phyloP scores from a whole-genome alignment of 192 early-diverging fungal species.

The Coemansia sp. region DNA sequence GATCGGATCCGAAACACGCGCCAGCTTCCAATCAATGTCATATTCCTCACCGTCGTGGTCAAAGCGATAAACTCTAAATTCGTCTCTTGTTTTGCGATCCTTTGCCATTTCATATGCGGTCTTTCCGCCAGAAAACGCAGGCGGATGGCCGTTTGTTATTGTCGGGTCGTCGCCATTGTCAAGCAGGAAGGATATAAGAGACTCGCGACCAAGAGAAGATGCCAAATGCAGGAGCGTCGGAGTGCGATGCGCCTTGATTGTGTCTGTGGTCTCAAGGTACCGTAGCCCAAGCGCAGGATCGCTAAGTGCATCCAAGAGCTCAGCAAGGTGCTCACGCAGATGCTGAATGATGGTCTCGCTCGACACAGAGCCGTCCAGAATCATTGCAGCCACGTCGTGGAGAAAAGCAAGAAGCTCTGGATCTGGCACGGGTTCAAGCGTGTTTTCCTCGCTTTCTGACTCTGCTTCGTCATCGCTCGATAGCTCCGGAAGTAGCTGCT shows the following conservation, averaged over 20 bases:
- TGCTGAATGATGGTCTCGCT: constrained; percentile 56
- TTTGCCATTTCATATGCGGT: constrained; percentile 34
- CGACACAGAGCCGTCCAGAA: constrained; percentile 21
- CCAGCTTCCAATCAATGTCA: constrained; percentile 41
- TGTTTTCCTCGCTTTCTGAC: constrained; percentile 24
- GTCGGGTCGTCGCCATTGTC: constrained; percentile 80
- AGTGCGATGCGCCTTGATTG: constrained; percentile 36
- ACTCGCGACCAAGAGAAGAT: constrained; percentile 57
- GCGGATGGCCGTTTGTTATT: constrained; percentile 32
- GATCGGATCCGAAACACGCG: constrained; percentile 31
- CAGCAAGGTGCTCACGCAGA: constrained; percentile 62
- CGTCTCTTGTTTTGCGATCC: constrained; percentile 30
- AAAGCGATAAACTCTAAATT: constrained; percentile 27
- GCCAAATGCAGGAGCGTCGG: constrained; percentile 81
- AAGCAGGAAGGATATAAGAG: constrained; percentile 67
- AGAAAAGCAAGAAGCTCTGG: constrained; percentile 44
- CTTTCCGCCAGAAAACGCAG: constrained; percentile 27
- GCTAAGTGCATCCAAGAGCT: constrained; percentile 57
- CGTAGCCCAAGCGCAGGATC: constrained; percentile 56
- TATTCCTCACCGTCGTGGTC: constrained; percentile 31
- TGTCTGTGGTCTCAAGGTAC: constrained; percentile 48
- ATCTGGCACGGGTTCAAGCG: constrained; percentile 39
- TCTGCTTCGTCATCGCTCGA: background rate
- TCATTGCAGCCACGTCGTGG: constrained; percentile 31
- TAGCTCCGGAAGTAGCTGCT: background rate